Conservation (phyloP, 2,329 filamentous ascomycete genomes). For the Claviceps arundinis region DNA sequence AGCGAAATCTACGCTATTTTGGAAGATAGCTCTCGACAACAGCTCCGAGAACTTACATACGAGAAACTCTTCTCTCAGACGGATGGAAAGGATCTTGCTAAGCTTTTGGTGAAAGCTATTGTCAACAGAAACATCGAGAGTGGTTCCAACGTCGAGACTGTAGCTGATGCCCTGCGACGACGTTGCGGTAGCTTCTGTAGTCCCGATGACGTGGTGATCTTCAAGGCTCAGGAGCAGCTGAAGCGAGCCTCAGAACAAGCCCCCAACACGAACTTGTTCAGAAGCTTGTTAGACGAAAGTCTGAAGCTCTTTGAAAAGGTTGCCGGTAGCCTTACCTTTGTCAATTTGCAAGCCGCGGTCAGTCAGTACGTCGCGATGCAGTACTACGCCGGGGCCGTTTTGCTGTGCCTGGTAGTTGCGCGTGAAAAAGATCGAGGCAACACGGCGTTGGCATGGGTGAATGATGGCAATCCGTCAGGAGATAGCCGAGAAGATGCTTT, state of each 20-base stretch:
- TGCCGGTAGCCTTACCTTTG: conserved; percentile 64
- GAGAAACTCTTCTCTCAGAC: conserved; percentile 73
- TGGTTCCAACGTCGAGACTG: conserved; percentile 92
- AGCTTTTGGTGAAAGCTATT: conserved; percentile 90
- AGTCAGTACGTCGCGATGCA: conserved; percentile 67
- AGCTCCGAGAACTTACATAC: conserved; percentile 68
- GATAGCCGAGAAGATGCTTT: conserved; percentile 60
- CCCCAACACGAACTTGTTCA: conserved; percentile 59
- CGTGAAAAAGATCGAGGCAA: conserved; percentile 79
- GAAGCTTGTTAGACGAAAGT: conserved; percentile 77
- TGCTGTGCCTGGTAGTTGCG: conserved; percentile 72
- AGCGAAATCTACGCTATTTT: conserved; percentile 74
- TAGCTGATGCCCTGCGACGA: conserved; percentile 83
- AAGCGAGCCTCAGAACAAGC: conserved; percentile 76
- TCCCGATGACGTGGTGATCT: conserved; percentile 91
- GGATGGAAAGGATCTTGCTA: conserved; percentile 77
- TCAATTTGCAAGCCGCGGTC: conserved; percentile 67
- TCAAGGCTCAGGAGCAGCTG: conserved; percentile 92
- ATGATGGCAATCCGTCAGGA: conserved; percentile 60
- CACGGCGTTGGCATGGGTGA: conserved; percentile 71
- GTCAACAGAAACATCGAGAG: conserved; percentile 96
- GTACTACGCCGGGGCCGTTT: conserved; percentile 90
- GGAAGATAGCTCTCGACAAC: conserved; percentile 53
- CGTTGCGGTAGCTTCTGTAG: conserved; percentile 96
- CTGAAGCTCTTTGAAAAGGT: conserved; percentile 80